Evolutionary conservation across 2,329 filamentous ascomycete species (phyloP).

Genomic region (Pseudogymnoascus sp.): DNA sequence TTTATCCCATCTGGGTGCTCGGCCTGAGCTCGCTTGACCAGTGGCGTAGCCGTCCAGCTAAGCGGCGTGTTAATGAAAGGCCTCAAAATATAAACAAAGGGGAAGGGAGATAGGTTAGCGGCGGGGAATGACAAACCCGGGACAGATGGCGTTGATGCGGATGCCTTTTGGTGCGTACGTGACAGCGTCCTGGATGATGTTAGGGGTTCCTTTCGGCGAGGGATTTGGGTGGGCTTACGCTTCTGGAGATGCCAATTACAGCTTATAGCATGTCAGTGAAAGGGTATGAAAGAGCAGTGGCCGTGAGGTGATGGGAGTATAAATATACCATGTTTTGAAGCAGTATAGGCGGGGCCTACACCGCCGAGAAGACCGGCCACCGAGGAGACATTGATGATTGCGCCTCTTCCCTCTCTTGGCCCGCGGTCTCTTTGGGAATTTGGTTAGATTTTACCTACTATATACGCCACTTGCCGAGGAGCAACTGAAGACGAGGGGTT

Average conservation of each 20-base stretch:
- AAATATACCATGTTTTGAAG: conserved; percentile 42
- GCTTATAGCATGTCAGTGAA: conserved; percentile 14
- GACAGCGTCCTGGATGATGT: conserved; percentile 36
- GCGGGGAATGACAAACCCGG: conserved; percentile 30
- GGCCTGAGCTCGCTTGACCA: conserved; percentile 27
- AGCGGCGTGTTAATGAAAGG: conserved; percentile 17
- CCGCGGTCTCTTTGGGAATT: conserved; percentile 28
- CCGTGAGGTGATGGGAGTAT: background rate
- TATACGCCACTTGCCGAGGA: background rate
- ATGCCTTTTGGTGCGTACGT: conserved; percentile 45
- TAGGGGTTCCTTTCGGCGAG: background rate
- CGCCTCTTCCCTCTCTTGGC: conserved; percentile 36
- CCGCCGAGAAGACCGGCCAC: conserved; percentile 42
- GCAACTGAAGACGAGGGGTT: background rate
- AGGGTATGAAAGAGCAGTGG: background rate
- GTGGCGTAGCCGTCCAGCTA: conserved; percentile 36
- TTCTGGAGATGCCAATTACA: conserved; percentile 45
- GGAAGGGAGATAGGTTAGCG: conserved; percentile 8
- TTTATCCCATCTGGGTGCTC: conserved; percentile 16
- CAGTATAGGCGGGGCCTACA: conserved; percentile 35
- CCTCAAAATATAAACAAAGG: background rate
- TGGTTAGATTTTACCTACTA: background rate
- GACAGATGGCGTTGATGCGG: conserved; percentile 55
- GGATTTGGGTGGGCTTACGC: conserved; percentile 13
- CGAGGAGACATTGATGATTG: conserved; percentile 48